Conservation (phyloP, 2,329 filamentous ascomycete genomes). For the Didymella pomorum region DNA sequence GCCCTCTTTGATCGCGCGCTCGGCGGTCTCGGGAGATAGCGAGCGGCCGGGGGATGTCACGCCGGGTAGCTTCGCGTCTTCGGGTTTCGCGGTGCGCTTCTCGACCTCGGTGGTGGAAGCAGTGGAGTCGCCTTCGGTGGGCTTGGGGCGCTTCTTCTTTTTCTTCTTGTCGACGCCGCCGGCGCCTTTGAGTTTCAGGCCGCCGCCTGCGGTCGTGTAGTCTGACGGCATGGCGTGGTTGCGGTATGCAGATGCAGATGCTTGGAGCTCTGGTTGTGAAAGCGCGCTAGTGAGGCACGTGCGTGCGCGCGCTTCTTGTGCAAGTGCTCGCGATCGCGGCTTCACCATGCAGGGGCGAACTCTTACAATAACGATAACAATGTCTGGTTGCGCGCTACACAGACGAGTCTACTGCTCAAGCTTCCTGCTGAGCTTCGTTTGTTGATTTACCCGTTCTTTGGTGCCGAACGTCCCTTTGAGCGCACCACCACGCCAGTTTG, state of each 20-base stretch:
- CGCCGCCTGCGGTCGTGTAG: constrained; percentile 73
- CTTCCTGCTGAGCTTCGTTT: neutral
- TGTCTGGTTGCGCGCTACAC: neutral
- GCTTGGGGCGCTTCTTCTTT: constrained; percentile 58
- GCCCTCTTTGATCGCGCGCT: constrained; percentile 36
- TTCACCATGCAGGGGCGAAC: neutral
- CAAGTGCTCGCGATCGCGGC: neutral
- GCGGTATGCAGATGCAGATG: neutral
- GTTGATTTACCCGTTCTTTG: neutral
- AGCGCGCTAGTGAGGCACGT: neutral
- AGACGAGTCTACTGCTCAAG: neutral
- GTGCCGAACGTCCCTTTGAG: too few species aligned
- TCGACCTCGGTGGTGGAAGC: constrained; percentile 21
- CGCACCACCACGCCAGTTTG: too few species aligned
- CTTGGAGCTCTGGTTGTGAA: too few species aligned
- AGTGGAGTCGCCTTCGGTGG: constrained; percentile 29
- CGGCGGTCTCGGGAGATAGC: constrained; percentile 45
- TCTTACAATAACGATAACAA: neutral
- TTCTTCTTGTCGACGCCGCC: constrained; percentile 73
- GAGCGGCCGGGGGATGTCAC: constrained; percentile 39
- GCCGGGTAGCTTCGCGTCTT: too few species aligned
- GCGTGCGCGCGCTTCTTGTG: neutral
- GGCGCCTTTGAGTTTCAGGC: constrained; percentile 85
- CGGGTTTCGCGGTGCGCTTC: constrained; percentile 33
- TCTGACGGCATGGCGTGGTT: constrained; percentile 70